A percentile compares a stretch with the other conserved stretches of the same genome.
These are phyloP conservation scores for Termitomyces sp. DNA, from an alignment of 768 basidiomycete genomes.

Conservation along the genomic window DNA sequence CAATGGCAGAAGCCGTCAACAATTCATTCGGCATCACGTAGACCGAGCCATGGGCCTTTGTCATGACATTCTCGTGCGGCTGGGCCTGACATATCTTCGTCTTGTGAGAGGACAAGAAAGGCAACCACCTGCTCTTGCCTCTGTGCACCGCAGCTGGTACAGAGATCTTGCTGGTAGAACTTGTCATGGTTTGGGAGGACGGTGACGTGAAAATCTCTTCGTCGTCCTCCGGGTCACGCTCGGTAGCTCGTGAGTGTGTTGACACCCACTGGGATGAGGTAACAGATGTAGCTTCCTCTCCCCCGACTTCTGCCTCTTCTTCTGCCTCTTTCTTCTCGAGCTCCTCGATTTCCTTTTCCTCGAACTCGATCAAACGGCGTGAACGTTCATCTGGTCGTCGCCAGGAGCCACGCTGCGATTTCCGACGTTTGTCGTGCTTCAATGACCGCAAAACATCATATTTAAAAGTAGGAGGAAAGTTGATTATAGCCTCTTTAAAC, in stretches of 20 bases:
- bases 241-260: conserved; percentile 33
- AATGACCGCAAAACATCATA: conserved; percentile 69
- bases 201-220: conserved; percentile 25
- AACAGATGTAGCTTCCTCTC: conserved; percentile 41
- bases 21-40: conserved; percentile 9
- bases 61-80: background rate
- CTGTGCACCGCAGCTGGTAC: conserved; percentile 37
- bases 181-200: conserved; percentile 20
- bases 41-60: conserved; percentile 9
- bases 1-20: conserved; percentile 1
- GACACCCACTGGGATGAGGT: conserved; percentile 49
- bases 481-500: conserved; percentile 73
- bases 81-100: background rate
- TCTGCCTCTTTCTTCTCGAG: conserved; percentile 32
- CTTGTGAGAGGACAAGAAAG: conserved; percentile 33
- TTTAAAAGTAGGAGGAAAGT: conserved; percentile 93
- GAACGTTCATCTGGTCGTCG: conserved; percentile 27
- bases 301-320: conserved; percentile 34
- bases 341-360: conserved; percentile 29
- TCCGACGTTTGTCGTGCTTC: conserved; percentile 40
- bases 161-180: conserved; percentile 31
- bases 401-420: conserved; percentile 30
- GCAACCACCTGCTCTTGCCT: conserved; percentile 51
- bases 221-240: conserved; percentile 34
- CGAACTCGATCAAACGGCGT: conserved; percentile 28